These are phyloP conservation scores for Coemansia sp. DNA, from an alignment of 192 early-diverging fungal genomes.

Conservation along the genomic window DNA sequence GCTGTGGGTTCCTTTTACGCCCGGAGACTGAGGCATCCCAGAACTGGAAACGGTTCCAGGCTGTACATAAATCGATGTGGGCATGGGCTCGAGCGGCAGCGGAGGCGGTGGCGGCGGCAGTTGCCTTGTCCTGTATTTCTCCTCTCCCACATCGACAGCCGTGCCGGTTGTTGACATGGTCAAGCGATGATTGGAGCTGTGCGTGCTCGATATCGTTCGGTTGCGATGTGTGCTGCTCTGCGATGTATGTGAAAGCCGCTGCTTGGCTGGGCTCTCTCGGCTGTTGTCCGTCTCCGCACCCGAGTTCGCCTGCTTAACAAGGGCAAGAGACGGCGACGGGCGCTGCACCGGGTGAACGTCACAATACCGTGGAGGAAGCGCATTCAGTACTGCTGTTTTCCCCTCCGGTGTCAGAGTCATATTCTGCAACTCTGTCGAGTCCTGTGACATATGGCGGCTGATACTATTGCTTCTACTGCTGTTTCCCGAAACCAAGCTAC, in stretches of 20 bases:
- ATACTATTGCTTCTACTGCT: slow-evolving; percentile 14
- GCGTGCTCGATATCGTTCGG: slow-evolving; percentile 23
- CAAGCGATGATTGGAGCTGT: slow-evolving; percentile 21
- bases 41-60: not conserved
- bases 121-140: slow-evolving; percentile 26
- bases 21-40: not conserved
- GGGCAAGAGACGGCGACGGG: slow-evolving; percentile 19
- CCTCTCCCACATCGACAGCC: slow-evolving; percentile 18
- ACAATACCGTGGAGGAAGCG: slow-evolving; percentile 47
- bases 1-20: not conserved
- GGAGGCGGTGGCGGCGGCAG: slow-evolving; percentile 37
- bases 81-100: slow-evolving; percentile 39
- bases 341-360: slow-evolving; percentile 39
- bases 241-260: slow-evolving; percentile 15
- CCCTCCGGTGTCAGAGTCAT: slow-evolving; percentile 15
- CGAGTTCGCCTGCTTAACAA: slow-evolving; percentile 33
- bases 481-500: slow-evolving; percentile 31
- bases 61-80: not conserved
- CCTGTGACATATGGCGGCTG: slow-evolving; percentile 9
- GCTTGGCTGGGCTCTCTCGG: not conserved
- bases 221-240: slow-evolving; percentile 15
- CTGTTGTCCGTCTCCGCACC: not conserved
- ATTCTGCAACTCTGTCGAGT: slow-evolving; percentile 2
- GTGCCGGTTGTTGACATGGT: slow-evolving; percentile 19
- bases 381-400: slow-evolving; percentile 14